phyloP scores from a whole-genome alignment of 2,329 filamentous ascomycete species.

The Chrysoporthe cubensis region DNA sequence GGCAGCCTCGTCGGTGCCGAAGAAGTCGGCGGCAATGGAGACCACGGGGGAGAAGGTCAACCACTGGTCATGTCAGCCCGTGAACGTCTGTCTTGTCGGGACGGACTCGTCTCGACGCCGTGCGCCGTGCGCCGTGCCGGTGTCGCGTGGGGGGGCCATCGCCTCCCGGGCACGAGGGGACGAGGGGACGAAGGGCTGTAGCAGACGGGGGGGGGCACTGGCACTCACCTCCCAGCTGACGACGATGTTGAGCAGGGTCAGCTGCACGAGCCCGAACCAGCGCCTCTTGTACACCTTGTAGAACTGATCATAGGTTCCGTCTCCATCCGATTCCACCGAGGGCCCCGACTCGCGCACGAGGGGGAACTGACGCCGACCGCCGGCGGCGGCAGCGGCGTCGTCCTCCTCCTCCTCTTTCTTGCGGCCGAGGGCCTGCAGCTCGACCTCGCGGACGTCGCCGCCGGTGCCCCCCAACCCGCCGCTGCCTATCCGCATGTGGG shows the following conservation, averaged over 20 bases:
- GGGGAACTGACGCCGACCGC: constrained; percentile 16
- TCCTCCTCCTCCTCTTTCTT: not conserved
- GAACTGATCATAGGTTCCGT: constrained; percentile 22
- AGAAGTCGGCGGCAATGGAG: constrained; percentile 73
- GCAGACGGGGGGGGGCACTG: constrained; percentile 6
- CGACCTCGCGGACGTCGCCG: constrained; percentile 13
- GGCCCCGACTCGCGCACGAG: constrained; percentile 17
- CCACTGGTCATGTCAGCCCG: constrained; percentile 62
- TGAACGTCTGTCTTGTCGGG: not conserved
- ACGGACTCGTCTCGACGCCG: not conserved
- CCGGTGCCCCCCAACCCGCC: constrained; percentile 1
- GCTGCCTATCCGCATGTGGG: constrained; percentile 9
- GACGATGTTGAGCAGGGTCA: constrained; percentile 88
- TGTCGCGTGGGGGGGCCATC: too few relatives aligned
- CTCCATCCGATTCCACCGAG: constrained; percentile 11
- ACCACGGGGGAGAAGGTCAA: constrained; percentile 88
- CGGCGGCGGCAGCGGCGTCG: not conserved
- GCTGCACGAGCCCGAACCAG: constrained; percentile 83
- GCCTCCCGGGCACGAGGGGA: too few relatives aligned
- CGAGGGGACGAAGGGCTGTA: not conserved
- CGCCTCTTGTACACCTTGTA: constrained; percentile 72
- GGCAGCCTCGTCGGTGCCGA: constrained; percentile 70
- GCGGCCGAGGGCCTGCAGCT: constrained; percentile 13
- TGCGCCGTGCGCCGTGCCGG: not conserved
- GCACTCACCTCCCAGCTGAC: constrained; percentile 91